Conservation (phyloP, 2,329 filamentous ascomycete genomes). For the Xylariaceae sp. region DNA sequence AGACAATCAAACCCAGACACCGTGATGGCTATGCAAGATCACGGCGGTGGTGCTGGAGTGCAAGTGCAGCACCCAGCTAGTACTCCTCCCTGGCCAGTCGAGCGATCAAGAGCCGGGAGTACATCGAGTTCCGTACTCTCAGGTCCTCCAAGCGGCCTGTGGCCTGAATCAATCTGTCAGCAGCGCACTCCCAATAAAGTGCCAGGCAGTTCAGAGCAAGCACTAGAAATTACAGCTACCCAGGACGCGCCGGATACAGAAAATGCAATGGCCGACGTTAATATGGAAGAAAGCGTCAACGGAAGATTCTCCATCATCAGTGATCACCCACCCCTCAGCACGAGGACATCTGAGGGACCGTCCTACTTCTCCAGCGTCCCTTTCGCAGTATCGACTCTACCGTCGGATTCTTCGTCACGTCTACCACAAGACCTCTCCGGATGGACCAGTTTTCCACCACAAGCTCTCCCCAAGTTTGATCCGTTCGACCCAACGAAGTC, state of each 20-base stretch:
- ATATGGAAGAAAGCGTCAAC: too few relatives aligned
- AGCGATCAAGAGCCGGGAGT: background rate
- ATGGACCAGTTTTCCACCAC: slow-evolving; percentile 9
- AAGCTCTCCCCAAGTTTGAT: slow-evolving; percentile 1
- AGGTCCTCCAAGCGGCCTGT: background rate
- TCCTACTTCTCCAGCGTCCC: background rate
- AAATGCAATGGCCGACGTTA: background rate
- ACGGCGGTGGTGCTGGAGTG: background rate
- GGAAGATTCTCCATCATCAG: too few relatives aligned
- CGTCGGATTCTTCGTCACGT: background rate
- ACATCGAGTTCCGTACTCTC: background rate
- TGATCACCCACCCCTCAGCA: too few relatives aligned
- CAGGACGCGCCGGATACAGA: background rate
- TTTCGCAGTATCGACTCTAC: background rate
- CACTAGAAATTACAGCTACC: background rate
- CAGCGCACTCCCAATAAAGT: background rate
- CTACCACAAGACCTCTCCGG: background rate
- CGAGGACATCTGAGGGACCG: too few relatives aligned
- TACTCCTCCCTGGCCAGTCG: background rate
- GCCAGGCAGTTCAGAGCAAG: background rate
- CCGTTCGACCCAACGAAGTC: background rate
- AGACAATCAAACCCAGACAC: background rate
- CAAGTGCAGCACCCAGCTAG: background rate
- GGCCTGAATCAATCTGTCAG: background rate
- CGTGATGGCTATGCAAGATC: background rate